These are phyloP conservation scores for Sporothrix schenckii DNA, from an alignment of 2,329 filamentous ascomycete species.

Conservation along the genomic window DNA sequence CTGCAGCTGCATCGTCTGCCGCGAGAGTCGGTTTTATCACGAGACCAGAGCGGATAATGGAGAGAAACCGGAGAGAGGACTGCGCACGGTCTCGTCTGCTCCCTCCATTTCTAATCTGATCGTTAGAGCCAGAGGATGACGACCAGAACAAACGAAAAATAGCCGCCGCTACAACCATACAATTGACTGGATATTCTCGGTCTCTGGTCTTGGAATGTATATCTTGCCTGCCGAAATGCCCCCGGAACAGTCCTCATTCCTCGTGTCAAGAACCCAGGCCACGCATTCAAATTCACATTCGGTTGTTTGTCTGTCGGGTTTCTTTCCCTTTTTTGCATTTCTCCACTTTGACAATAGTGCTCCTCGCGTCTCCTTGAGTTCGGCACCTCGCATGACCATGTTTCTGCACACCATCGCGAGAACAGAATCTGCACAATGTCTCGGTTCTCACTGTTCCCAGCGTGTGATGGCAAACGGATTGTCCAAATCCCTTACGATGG, in stretches of 20 bases:
- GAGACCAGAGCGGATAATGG: neutral
- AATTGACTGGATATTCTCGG: neutral
- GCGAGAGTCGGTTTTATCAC: neutral
- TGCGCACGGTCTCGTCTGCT: neutral
- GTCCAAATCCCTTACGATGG: neutral
- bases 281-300: neutral
- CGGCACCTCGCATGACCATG: conserved; percentile 13
- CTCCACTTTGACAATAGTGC: neutral
- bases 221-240: neutral
- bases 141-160: neutral
- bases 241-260: neutral
- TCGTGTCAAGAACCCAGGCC: neutral
- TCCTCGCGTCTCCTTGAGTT: too few relatives aligned
- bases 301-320: neutral
- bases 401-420: conserved; percentile 15
- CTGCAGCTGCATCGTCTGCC: conserved; percentile 10
- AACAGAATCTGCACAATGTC: neutral
- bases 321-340: neutral
- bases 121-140: neutral
- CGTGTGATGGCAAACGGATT: neutral
- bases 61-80: neutral
- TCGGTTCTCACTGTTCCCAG: neutral
- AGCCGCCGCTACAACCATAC: conserved; percentile 6
- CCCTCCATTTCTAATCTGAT: too few relatives aligned
- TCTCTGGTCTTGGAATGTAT: neutral